A percentile compares a stretch with the other conserved stretches of the same genome.
These are phyloP conservation scores for Paecilomyces sp. DNA, from an alignment of 2,329 filamentous ascomycete genomes.

Conservation along the genomic window DNA sequence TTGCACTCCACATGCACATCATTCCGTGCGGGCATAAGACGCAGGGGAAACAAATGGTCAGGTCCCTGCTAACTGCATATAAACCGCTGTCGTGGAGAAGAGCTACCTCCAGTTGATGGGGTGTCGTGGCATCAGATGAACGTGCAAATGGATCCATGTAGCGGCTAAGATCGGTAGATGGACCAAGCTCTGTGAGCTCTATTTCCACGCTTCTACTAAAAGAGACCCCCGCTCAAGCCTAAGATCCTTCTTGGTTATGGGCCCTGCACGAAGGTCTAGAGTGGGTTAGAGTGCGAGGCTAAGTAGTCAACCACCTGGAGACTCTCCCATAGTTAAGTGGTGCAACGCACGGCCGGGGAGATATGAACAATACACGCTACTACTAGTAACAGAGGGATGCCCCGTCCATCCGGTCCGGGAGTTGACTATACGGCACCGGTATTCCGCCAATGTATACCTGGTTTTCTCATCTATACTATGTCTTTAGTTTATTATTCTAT, in stretches of 20 bases:
- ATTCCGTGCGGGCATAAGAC: neutral
- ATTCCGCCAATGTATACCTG: neutral
- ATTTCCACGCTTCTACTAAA: neutral
- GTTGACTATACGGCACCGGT: neutral
- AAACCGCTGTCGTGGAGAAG: neutral
- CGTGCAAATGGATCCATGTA: neutral
- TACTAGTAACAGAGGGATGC: neutral
- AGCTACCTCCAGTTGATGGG: neutral
- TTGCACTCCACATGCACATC: neutral
- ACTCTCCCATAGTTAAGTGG: neutral
- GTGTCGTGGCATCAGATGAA: neutral
- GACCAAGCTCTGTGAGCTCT: neutral
- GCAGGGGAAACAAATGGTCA: neutral
- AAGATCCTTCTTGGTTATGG: neutral
- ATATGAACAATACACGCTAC: neutral
- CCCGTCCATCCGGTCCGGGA: neutral
- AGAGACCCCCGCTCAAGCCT: neutral
- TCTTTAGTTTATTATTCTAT: neutral
- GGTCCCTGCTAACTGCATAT: neutral
- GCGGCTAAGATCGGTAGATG: neutral
- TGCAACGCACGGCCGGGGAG: neutral
- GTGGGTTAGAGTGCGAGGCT: neutral
- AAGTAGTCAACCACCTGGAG: neutral
- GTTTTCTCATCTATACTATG: neutral
- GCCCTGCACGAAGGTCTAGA: neutral